Conservation (phyloP, 2,329 filamentous ascomycete species). For the Colletotrichum orbiculare region DNA sequence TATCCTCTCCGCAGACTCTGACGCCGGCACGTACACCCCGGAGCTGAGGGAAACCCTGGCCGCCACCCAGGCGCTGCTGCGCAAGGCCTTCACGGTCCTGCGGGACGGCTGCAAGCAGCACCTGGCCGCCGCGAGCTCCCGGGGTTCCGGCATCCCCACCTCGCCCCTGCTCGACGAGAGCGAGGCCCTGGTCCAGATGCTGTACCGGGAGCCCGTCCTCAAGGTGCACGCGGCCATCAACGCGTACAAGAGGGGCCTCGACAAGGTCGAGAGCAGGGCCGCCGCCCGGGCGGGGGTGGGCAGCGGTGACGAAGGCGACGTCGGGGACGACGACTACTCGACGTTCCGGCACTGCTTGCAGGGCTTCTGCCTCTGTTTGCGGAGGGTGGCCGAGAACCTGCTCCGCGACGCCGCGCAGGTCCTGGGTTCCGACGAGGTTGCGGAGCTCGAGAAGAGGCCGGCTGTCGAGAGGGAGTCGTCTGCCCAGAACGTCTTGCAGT, state of each 20-base stretch:
- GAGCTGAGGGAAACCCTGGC: background rate
- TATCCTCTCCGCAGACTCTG: background rate
- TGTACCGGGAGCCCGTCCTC: background rate
- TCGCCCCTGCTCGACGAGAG: slow-evolving; percentile 10
- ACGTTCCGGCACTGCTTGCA: no score
- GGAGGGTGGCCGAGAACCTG: no score
- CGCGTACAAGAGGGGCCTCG: slow-evolving; percentile 7
- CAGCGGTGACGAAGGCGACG: no score
- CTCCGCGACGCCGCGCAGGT: no score
- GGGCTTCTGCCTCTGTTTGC: no score
- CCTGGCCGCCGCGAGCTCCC: background rate
- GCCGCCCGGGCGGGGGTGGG: no score
- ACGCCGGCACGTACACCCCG: background rate
- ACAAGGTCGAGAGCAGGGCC: background rate
- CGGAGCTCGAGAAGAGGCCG: no score
- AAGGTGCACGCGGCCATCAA: slow-evolving; percentile 19
- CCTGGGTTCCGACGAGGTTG: no score
- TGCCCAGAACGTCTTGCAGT: no score
- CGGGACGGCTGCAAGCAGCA: slow-evolving; percentile 20
- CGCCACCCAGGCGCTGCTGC: slow-evolving; percentile 13
- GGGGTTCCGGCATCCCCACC: background rate
- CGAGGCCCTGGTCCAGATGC: slow-evolving; percentile 8
- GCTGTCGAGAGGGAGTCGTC: no score
- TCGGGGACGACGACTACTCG: no score
- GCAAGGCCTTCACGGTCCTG: slow-evolving; percentile 12